Base-by-base conservation (phyloP, 495 filamentous ascomycete species). In the Haplographium delicatum region DNA sequence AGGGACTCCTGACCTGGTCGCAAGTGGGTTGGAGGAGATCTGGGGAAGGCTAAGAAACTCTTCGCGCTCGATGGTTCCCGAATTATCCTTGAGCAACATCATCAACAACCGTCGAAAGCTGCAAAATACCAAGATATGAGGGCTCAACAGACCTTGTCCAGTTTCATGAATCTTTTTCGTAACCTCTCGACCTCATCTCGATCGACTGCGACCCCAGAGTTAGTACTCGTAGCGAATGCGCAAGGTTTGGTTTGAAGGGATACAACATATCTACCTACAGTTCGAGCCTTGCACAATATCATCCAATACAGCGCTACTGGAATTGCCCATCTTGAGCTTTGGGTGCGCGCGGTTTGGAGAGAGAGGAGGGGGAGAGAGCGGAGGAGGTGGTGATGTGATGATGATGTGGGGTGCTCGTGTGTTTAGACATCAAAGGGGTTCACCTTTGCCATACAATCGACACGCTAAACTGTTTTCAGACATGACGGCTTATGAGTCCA, bases 41-140 rank as follows among this genome's bases (percentile, higher is more conserved):
- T 97, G 94, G 20, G 93, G 93, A 19, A 99, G 80, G 58, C 86
- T 91, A 46, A 99, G 83, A 69, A 99, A 99, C 65, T 99, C 93
- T 55, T 97, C 93, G 62, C 94, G 91, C 66, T 99, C 93, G 68
- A 99, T 93, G 8, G 93, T 96, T 53, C 93, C 93, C 13, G 91
- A 96, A 68, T 90, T 89, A 66, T 99, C 93, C 91, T 98, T 60
- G 11, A 23, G 34, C 23, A 24, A 31, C n/a, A 15, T 26, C 10
- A 18, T 50, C 22, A 44, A 7, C 42, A 16, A 15, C 26, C 31
- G 42, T 18, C 10, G n/a, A n/a, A n/a, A n/a, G n/a, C n/a, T 15
- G 5, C 15, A 24, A 25, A 34, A 28, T 4, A 2, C 13, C n/a
- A 52, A 5, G 19, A 15, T 15, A 15, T 31, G 55, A 31, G 45